These are phyloP conservation scores for Thielaviopsis ethacetica DNA, from an alignment of 2,329 filamentous ascomycete species.

Conservation along the genomic window DNA sequence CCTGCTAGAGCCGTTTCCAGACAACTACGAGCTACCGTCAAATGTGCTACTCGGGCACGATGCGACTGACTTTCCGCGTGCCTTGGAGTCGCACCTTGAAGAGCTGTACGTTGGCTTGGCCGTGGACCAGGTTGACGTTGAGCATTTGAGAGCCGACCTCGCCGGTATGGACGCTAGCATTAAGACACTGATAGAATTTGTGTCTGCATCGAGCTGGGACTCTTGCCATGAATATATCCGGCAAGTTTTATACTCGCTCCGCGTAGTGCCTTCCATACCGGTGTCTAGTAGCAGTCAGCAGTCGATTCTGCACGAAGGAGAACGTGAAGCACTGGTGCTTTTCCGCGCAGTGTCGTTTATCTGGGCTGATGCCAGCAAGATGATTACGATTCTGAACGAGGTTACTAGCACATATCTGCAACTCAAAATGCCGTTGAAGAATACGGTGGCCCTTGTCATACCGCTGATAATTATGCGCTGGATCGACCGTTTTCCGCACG, in stretches of 20 bases:
- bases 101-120: constrained; percentile 9
- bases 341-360: constrained; percentile 45
- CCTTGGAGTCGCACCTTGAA: constrained; percentile 6
- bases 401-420: constrained; percentile 51
- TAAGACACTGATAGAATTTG: constrained; percentile 43
- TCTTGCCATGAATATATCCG: constrained; percentile 42
- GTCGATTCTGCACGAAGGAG: constrained; percentile 29
- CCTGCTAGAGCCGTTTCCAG: constrained; percentile 42
- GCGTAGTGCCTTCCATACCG: constrained; percentile 14
- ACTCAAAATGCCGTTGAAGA: constrained; percentile 47
- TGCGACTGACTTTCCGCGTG: constrained; percentile 6
- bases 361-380: constrained; percentile 46
- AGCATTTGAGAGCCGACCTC: constrained; percentile 7
- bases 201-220: constrained; percentile 48
- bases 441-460: constrained; percentile 43
- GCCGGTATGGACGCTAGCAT: constrained; percentile 36
- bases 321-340: constrained; percentile 34
- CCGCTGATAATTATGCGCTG: constrained; percentile 48
- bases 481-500: constrained; percentile 47
- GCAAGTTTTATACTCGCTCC: constrained; percentile 32
- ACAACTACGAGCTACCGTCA: constrained; percentile 38
- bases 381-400: constrained; percentile 47
- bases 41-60: constrained; percentile 32
- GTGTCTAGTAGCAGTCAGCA: background rate
- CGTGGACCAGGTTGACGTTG: constrained; percentile 4